phyloP scores from a whole-genome alignment of 352 stramenopile genomes.

The Phytopythium oedochilum region DNA sequence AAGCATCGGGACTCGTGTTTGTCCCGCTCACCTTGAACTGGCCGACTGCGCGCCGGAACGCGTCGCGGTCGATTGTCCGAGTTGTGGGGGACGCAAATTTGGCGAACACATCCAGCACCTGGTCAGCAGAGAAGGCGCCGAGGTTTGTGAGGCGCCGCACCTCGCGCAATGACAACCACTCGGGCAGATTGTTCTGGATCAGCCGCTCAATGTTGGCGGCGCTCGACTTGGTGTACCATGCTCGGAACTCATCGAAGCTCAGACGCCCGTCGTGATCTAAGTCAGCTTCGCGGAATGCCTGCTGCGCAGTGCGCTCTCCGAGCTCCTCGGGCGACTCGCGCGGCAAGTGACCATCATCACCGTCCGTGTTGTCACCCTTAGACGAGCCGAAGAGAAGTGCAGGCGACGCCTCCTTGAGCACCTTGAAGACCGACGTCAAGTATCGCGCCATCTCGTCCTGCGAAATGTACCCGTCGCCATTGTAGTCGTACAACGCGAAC shows the following conservation, averaged over 20 bases:
- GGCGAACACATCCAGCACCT: constrained; percentile 78
- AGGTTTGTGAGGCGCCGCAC: constrained; percentile 78
- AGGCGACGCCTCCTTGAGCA: constrained; percentile 75
- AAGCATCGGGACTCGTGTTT: constrained; percentile 13
- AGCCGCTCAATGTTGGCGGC: constrained; percentile 72
- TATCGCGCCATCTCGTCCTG: constrained; percentile 84
- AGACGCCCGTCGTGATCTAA: constrained; percentile 61
- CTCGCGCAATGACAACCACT: constrained; percentile 74
- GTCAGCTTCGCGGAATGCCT: constrained; percentile 77
- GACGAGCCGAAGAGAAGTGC: constrained; percentile 14
- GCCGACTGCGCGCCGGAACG: constrained; percentile 54
- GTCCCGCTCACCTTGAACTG: constrained; percentile 37
- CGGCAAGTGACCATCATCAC: constrained; percentile 24
- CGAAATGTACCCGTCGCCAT: constrained; percentile 81
- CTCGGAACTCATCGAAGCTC: constrained; percentile 72
- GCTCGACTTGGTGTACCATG: constrained; percentile 77
- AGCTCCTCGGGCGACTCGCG: constrained; percentile 58
- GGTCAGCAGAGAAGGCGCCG: constrained; percentile 52
- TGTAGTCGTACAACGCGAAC: constrained; percentile 85
- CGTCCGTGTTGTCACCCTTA: not conserved
- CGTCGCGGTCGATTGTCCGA: constrained; percentile 61
- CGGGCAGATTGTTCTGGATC: constrained; percentile 73
- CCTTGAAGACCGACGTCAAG: constrained; percentile 80
- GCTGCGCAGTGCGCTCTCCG: constrained; percentile 49
- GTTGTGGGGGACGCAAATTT: constrained; percentile 50